These are phyloP conservation scores for Hylodesmum podocarpum DNA, from an alignment of 306 rosid species.

Conservation along the genomic window DNA sequence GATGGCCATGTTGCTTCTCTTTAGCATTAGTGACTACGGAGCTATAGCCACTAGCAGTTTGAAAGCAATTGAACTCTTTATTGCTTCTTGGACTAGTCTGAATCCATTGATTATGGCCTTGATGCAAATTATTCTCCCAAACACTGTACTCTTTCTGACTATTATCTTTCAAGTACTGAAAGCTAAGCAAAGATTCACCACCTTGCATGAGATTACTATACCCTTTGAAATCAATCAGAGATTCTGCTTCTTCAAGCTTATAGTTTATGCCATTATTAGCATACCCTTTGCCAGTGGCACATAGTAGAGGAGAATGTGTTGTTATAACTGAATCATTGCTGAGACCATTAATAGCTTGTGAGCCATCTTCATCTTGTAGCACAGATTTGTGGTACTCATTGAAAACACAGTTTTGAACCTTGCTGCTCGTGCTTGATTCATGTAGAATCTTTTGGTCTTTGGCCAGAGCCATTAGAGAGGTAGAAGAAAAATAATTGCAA, in stretches of 20 bases:
- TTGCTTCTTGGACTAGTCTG: slow-evolving; percentile 30
- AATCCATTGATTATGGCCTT: slow-evolving; percentile 36
- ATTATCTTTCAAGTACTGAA: slow-evolving; percentile 40
- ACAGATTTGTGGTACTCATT: slow-evolving; percentile 30
- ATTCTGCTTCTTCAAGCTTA: slow-evolving; percentile 38
- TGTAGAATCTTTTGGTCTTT: slow-evolving; percentile 44
- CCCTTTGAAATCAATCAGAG: slow-evolving; percentile 57
- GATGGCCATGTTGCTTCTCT: slow-evolving; percentile 41
- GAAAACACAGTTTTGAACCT: slow-evolving; percentile 31
- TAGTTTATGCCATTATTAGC: slow-evolving; percentile 25
- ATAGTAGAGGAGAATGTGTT: slow-evolving; percentile 37
- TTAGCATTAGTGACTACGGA: slow-evolving; percentile 31
- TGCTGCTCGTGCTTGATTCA: slow-evolving; percentile 35
- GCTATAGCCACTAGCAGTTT: slow-evolving; percentile 45
- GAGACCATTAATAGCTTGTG: slow-evolving; percentile 28
- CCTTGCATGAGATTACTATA: slow-evolving; percentile 17
- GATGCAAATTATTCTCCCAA: slow-evolving; percentile 34
- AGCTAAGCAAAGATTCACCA: slow-evolving; percentile 62
- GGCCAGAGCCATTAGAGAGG: slow-evolving; percentile 53
- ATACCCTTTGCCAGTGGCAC: slow-evolving; percentile 23
- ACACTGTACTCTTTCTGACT: slow-evolving; percentile 33
- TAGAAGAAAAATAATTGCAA: background rate
- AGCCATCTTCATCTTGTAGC: slow-evolving; percentile 35
- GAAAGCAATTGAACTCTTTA: slow-evolving; percentile 44
- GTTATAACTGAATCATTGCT: slow-evolving; percentile 35